Percentiles rank a stretch among this genome's conserved stretches.
These are phyloP conservation scores for Gossypium davidsonii DNA, from an alignment of 441 rosid species.

Conservation along the genomic window DNA sequence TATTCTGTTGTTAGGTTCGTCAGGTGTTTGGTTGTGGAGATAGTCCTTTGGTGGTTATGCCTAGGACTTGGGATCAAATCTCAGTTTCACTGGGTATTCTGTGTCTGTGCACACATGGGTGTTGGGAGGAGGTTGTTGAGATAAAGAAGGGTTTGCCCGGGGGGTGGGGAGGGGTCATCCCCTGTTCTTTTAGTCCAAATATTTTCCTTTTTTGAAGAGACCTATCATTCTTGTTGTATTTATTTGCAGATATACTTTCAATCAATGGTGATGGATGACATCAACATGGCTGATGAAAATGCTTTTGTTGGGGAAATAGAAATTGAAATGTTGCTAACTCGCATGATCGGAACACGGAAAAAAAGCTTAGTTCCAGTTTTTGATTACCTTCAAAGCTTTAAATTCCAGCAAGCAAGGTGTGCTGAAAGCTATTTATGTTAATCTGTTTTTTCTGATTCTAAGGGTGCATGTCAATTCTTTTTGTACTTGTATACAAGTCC, in stretches of 20 bases:
- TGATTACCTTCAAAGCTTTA: slow-evolving; percentile 40
- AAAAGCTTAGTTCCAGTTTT: slow-evolving; percentile 65
- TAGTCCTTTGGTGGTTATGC: not conserved
- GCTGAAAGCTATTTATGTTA: slow-evolving; percentile 1
- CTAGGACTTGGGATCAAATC: not conserved
- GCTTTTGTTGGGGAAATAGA: slow-evolving; percentile 56
- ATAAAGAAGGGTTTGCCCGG: too few species aligned
- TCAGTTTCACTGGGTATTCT: not conserved
- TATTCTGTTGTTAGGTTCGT: not conserved
- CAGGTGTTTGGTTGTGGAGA: slow-evolving; percentile 3
- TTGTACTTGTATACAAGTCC: not conserved
- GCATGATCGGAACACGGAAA: slow-evolving; percentile 57
- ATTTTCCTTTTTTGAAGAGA: not conserved
- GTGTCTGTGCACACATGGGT: not conserved
- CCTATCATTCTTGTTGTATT: slow-evolving; percentile 16
- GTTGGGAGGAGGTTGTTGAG: slow-evolving; percentile 1
- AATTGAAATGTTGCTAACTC: slow-evolving; percentile 53
- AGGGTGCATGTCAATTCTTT: not conserved
- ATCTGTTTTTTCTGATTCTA: not conserved
- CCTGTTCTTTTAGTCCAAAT: not conserved
- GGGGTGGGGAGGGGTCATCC: not conserved
- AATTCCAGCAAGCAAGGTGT: slow-evolving; percentile 45
- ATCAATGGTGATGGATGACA: slow-evolving; percentile 32
- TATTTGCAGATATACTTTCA: slow-evolving; percentile 57
- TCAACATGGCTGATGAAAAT: slow-evolving; percentile 30